Percentiles rank a stretch among this genome's conserved stretches.
phyloP scores from a whole-genome alignment of 441 rosid genomes.

The Syzygium syzygioides region DNA sequence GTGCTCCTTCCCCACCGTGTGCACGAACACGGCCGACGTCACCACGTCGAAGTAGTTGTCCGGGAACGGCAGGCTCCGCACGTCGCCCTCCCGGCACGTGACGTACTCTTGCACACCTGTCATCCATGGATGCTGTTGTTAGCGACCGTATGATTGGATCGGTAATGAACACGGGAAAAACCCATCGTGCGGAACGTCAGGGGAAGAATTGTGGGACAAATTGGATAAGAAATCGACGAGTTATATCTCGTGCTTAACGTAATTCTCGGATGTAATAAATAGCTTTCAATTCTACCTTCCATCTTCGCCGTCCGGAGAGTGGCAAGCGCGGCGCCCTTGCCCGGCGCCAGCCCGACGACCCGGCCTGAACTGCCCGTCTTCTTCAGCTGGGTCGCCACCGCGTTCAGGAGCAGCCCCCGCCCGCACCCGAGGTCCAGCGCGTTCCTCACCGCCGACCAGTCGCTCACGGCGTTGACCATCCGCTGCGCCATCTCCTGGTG shows the following conservation, averaged over 20 bases:
- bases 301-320: constrained; percentile 83
- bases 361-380: constrained; percentile 91
- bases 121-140: neutral
- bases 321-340: constrained; percentile 65
- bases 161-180: neutral
- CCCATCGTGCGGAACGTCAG: neutral
- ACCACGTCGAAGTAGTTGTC: constrained; percentile 94
- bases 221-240: neutral
- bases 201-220: neutral
- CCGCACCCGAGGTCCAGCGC: constrained; percentile 96
- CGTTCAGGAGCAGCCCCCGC: constrained; percentile 71
- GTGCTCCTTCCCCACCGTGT: constrained; percentile 88
- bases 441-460: constrained; percentile 81
- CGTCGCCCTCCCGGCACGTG: constrained; percentile 87
- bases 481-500: constrained; percentile 86
- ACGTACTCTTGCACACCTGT: constrained; percentile 92
- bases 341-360: constrained; percentile 87
- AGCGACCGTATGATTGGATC: neutral
- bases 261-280: neutral
- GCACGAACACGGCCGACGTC: constrained; percentile 81
- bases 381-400: constrained; percentile 93
- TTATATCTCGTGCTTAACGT: neutral
- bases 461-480: constrained; percentile 70
- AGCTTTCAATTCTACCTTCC: constrained; percentile 44
- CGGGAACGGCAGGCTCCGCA: constrained; percentile 78